Evolutionary conservation across 2,329 filamentous ascomycete genomes (phyloP), one percentile per base, ranked within the genome.

Genomic region (Epichloe gansuensis): DNA sequence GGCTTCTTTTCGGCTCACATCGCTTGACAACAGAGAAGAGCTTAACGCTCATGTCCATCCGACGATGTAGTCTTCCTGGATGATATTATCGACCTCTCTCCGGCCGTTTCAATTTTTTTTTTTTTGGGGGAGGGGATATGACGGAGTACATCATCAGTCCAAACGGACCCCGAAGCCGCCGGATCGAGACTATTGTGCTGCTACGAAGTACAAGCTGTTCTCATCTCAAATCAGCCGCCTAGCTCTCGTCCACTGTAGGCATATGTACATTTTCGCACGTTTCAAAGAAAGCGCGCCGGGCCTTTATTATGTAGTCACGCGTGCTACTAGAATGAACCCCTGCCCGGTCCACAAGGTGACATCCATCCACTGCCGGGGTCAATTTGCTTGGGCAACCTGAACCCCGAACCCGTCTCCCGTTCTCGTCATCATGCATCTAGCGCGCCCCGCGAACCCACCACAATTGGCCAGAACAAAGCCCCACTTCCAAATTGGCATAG

Each of bases 401-500:
- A 21, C 17, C 17, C 17, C 17, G 17, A 21, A 21, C 17, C 34
- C 41, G 48, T 34, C 15, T 42, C 50, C 47, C 49, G 41, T 50
- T 54, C 43, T 49, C 46, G 54, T 56, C 55, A 52, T 35, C 47
- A 48, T 55, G 55, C 54, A 57, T 46, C 43, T 35, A 48, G 34
- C 11, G 25, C 15, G 23, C 41, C 44, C 52, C 9, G 43, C 44
- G 25, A 31, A 9, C 25, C 25, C 38, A 21, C 43, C 34, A 45
- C 5, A 48, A 48, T 44, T 35, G 25, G 28, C 43, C 52, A 51
- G 48, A 51, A 43, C 23, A 23, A 37, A 21, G 17, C 17, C 17
- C 23, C 39, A 47, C 12, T 11, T 31, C n/a, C 35, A 35, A 23
- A n/a, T 42, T 34, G 34, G 46, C 41, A n/a, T 21, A 48, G 31